These are phyloP conservation scores for Mortierella claussenii DNA, from an alignment of 192 early-diverging fungal species.

Conservation along the genomic window DNA sequence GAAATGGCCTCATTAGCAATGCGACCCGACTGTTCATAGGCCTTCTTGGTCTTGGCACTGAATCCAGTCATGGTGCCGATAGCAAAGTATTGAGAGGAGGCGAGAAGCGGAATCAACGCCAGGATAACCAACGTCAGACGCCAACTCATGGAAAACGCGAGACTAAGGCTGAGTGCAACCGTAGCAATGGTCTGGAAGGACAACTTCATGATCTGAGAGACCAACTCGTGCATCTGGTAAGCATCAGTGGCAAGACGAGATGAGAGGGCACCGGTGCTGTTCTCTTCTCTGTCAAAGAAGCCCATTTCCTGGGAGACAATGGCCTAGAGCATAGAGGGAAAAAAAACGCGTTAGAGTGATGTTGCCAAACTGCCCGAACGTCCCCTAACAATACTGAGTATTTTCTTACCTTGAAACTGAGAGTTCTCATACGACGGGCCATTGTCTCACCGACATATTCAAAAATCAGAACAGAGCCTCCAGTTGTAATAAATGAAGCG, in stretches of 20 bases:
- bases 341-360: not conserved
- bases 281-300: conserved; percentile 83
- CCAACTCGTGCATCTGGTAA: conserved; percentile 71
- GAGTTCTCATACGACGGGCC: conserved; percentile 49
- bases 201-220: conserved; percentile 64
- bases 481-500: conserved; percentile 58
- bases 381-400: not conserved
- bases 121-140: conserved; percentile 71
- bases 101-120: conserved; percentile 75
- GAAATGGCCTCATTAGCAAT: conserved; percentile 87
- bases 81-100: conserved; percentile 71
- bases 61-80: conserved; percentile 60
- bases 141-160: conserved; percentile 71
- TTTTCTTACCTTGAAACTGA: conserved; percentile 35
- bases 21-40: conserved; percentile 73
- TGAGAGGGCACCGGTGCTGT: conserved; percentile 82
- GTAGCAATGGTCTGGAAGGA: conserved; percentile 56
- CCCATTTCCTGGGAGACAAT: conserved; percentile 89
- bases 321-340: conserved; percentile 20
- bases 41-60: conserved; percentile 62
- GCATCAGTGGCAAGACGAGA: conserved; percentile 84
- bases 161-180: conserved; percentile 21
- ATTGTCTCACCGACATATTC: conserved; percentile 38
- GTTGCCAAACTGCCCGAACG: not conserved
- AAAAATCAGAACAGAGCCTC: conserved; percentile 33